Percentiles rank a stretch among this genome's conserved stretches.
Conservation (phyloP, 1,139 yeast species). For the Pichia sp. region DNA sequence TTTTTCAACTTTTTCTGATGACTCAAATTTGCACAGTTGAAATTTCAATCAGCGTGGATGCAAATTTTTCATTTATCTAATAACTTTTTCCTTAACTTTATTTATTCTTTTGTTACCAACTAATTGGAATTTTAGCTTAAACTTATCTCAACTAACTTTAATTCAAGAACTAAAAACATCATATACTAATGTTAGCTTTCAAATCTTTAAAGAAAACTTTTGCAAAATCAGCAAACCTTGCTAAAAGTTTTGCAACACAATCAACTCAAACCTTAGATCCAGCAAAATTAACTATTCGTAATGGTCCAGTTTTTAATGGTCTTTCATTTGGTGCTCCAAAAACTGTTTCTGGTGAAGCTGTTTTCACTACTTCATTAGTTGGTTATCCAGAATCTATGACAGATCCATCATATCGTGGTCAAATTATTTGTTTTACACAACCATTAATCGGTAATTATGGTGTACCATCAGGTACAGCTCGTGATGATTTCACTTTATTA, state of each 20-base stretch:
- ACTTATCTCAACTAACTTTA: too few species aligned
- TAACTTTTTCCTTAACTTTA: too few species aligned
- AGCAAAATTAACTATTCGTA: conserved; percentile 85
- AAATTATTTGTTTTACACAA: conserved; percentile 92
- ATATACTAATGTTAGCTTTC: conserved; percentile 13
- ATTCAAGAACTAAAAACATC: too few species aligned
- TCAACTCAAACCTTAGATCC: conserved; percentile 45
- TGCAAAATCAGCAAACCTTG: conserved; percentile 2
- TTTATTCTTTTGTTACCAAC: too few species aligned
- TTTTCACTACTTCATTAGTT: conserved; percentile 92
- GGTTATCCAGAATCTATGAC: conserved; percentile 99
- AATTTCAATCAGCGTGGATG: neutral
- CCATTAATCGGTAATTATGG: conserved; percentile 98
- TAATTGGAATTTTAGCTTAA: too few species aligned
- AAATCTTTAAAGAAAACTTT: conserved; percentile 9
- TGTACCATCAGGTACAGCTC: conserved; percentile 77
- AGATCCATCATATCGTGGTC: conserved; percentile 95
- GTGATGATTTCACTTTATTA: conserved; percentile 78
- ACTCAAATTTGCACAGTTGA: neutral
- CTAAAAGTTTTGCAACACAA: conserved; percentile 19
- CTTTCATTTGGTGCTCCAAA: conserved; percentile 92
- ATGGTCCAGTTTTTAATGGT: conserved; percentile 92
- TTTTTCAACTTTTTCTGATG: neutral
- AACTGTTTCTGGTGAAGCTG: conserved; percentile 93
- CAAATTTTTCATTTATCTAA: conserved; percentile 1